Percentiles rank a stretch among this genome's conserved stretches.
Evolutionary conservation across 495 filamentous ascomycete genomes (phyloP).

Genomic region (Evernia prunastri): DNA sequence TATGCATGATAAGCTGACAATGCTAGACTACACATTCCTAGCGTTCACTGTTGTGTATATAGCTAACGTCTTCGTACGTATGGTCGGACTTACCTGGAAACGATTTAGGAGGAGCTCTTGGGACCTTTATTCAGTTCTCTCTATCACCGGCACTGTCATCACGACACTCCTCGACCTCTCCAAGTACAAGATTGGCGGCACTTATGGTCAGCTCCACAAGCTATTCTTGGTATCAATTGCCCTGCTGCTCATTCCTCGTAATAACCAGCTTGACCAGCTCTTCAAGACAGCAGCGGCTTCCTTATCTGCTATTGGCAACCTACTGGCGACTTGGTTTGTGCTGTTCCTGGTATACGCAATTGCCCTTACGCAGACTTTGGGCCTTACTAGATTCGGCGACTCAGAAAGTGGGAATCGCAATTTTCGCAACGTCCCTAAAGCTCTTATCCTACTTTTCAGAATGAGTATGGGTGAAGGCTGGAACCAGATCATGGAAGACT

Average conservation of each 20-base stretch:
- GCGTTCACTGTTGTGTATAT: constrained; percentile 80
- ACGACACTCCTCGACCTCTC: constrained; percentile 65
- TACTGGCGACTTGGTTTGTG: constrained; percentile 94
- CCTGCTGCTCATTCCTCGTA: constrained; percentile 87
- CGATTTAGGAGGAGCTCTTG: constrained; percentile 90
- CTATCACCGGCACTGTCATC: constrained; percentile 76
- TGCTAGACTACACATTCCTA: constrained; percentile 64
- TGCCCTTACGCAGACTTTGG: constrained; percentile 92
- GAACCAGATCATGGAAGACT: constrained; percentile 97
- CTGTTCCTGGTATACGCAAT: constrained; percentile 96
- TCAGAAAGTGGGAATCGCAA: constrained; percentile 79
- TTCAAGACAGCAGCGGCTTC: constrained; percentile 99
- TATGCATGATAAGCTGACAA: constrained; percentile 10
- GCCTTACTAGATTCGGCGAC: constrained; percentile 77
- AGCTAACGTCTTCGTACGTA: constrained; percentile 73
- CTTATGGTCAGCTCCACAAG: constrained; percentile 78
- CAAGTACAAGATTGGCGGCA: constrained; percentile 44
- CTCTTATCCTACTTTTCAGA: constrained; percentile 87
- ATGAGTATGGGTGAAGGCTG: constrained; percentile 91
- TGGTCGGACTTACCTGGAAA: constrained; percentile 86
- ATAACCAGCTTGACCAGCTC: constrained; percentile 95
- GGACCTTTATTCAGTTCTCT: constrained; percentile 84
- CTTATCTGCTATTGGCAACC: constrained; percentile 81
- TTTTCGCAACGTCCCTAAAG: constrained; percentile 86
- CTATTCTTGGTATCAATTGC: constrained; percentile 88